Base-by-base conservation (phyloP, 176 grass and related monocot genomes). In the Oryza glumipatula region DNA sequence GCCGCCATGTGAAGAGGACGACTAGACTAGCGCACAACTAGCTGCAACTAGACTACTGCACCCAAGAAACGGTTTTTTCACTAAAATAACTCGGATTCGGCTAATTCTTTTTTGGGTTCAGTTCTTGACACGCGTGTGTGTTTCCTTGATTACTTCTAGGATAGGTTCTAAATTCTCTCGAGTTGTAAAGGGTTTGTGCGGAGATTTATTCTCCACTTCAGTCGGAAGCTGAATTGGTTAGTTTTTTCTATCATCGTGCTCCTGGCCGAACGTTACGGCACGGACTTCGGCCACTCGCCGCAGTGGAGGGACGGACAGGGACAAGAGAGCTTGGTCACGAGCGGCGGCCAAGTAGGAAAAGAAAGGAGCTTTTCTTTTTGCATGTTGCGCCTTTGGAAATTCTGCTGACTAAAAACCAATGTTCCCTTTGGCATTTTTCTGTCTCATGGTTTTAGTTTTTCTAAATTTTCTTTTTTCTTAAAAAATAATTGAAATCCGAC, bases 241-340 rank as follows among this genome's bases (percentile, higher is more conserved):
- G 51, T 43, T 43, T 1, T 41, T 14, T 49, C 60, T 19, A 32
- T 32, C 87, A 43, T 45, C 51, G 80, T 74, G 84, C 16, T 83
- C 68, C 39, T 76, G 23, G 76, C 85, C 85, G 80, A 87, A 91
- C 85, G 89, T 84, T 87, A 4, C 70, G 85, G 80, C 85, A 54
- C 26, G 80, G 89, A 87, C 80, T 87, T 15, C 3, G 78, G 69
- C 77, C 84, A 12, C 32, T 2, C 11, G 76, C 30, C 72, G 60
- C 51, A 17, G 83, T 78, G 76, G 80, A 54, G 32, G 14, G 68
- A 17, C 2, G 51, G 65, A 82, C 51, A 43, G 47, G 70, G 89
- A 87, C 85, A 80, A 54, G 38, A 12, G 61, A 26, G 23, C 26
- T 68, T 48, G 16, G 75, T 87, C 88, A 90, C 88, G 80, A 74